These are phyloP conservation scores for Fusarium torreyae DNA, from an alignment of 2,329 filamentous ascomycete species.

Conservation along the genomic window DNA sequence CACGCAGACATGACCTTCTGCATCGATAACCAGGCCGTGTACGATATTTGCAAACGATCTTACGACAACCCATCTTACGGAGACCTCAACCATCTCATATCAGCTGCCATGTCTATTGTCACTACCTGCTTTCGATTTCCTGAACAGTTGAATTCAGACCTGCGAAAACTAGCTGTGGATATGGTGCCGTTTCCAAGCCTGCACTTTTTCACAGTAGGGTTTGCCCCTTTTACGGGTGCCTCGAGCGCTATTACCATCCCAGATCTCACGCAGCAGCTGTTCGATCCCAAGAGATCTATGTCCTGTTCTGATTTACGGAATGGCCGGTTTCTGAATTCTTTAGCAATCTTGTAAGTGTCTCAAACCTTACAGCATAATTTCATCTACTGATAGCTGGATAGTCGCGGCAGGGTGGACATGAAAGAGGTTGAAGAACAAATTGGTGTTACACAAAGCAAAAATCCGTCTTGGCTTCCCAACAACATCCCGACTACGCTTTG, in stretches of 20 bases:
- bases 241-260: conserved; percentile 94
- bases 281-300: conserved; percentile 99
- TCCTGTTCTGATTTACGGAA: conserved; percentile 99
- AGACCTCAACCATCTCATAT: conserved; percentile 99
- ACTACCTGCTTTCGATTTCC: conserved; percentile 99
- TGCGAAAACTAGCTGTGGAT: conserved; percentile 99
- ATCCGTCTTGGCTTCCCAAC: conserved; percentile 99
- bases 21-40: conserved; percentile 99
- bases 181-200: conserved; percentile 99
- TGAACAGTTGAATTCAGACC: conserved; percentile 99
- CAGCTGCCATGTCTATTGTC: conserved; percentile 99
- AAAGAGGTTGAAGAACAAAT: conserved; percentile 99
- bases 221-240: conserved; percentile 92
- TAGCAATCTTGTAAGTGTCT: conserved; percentile 87
- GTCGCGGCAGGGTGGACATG: conserved; percentile 99
- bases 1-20: conserved; percentile 99
- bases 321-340: conserved; percentile 99
- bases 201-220: conserved; percentile 99
- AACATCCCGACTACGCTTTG: conserved; percentile 99
- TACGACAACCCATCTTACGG: conserved; percentile 97
- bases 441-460: conserved; percentile 99
- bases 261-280: conserved; percentile 99
- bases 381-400: conserved; percentile 51
- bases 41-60: conserved; percentile 99
- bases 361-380: neutral